Evolutionary conservation across 306 rosid species (phyloP).

Genomic region (cucumber (Cucumis sativus)): Cucumber_9930_V3 NC_026658.2:26225501-26226000

Average conservation of each 20-base stretch:
- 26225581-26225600: too few relatives aligned
- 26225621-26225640: too few relatives aligned
- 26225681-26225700: not conserved
- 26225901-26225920: conserved; percentile 94
- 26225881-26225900: conserved; percentile 92
- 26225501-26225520: not conserved
- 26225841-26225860: conserved; percentile 77
- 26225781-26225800: not conserved
- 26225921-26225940: not conserved
- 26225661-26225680: too few relatives aligned
- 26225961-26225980: conserved; percentile 1
- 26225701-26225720: not conserved
- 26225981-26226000: conserved; percentile 57
- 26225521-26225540: not conserved
- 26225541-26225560: too few relatives aligned
- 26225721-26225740: not conserved
- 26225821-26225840: not conserved
- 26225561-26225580: too few relatives aligned
- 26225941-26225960: not conserved
- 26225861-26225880: conserved; percentile 86
- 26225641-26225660: too few relatives aligned
- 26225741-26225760: not conserved
- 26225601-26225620: too few relatives aligned
- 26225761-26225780: not conserved
- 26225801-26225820: not conserved